These are phyloP conservation scores for Bryoglossum gracile DNA, from an alignment of 495 filamentous ascomycete genomes.

Conservation along the genomic window DNA sequence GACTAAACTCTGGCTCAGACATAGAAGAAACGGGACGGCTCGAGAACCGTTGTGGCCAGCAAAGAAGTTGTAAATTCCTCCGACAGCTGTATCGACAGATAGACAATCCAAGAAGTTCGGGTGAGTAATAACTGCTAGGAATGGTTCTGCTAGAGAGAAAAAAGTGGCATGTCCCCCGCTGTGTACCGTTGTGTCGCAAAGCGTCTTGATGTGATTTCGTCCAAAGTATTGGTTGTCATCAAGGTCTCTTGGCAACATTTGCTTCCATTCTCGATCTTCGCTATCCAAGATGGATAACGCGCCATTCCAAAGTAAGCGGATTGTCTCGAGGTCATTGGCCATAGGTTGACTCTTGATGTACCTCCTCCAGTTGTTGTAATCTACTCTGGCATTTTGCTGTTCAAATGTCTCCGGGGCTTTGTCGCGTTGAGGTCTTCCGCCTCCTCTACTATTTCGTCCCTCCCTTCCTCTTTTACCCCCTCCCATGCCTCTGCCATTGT, in stretches of 20 bases:
- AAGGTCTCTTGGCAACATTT: slow-evolving; percentile 16
- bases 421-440: too few species aligned
- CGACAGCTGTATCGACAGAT: slow-evolving; percentile 16
- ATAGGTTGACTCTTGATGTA: slow-evolving; percentile 9
- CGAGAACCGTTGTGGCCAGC: slow-evolving; percentile 16
- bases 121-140: slow-evolving; percentile 19
- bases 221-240: slow-evolving; percentile 11
- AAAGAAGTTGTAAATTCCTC: slow-evolving; percentile 19
- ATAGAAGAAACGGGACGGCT: slow-evolving; percentile 16
- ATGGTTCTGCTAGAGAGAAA: slow-evolving; percentile 11
- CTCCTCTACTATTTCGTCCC: too few species aligned
- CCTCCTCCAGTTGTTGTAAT: slow-evolving; percentile 15
- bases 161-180: slow-evolving; percentile 7
- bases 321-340: slow-evolving; percentile 11
- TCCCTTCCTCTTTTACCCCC: too few species aligned
- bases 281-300: slow-evolving; percentile 15
- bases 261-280: slow-evolving; percentile 16
- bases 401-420: slow-evolving; percentile 12
- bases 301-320: slow-evolving; percentile 11
- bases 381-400: slow-evolving; percentile 8
- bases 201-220: slow-evolving; percentile 12
- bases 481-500: too few species aligned
- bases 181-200: slow-evolving; percentile 9
- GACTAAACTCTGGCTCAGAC: slow-evolving; percentile 5
- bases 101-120: slow-evolving; percentile 15